Evolutionary conservation across 2,329 filamentous ascomycete species (phyloP), one percentile per base, ranked within the genome.

Genomic region (Fonsecaea pedrosoi): DNA sequence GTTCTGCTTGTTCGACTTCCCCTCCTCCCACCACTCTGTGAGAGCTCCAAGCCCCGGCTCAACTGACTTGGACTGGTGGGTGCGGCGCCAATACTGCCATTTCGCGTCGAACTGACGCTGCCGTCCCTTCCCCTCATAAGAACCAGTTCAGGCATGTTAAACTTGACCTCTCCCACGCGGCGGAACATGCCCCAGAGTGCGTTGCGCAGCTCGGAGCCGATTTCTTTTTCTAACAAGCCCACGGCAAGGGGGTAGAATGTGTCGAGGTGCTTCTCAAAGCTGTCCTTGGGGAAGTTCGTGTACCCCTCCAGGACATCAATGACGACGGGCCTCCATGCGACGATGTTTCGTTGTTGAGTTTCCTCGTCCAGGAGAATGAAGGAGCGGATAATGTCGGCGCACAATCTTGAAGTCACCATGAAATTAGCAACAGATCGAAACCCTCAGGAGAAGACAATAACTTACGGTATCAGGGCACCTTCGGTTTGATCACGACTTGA

Each of bases 271-370:
- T 89, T 88, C 62, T 87, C 86, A 74, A 99, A 99, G 53, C 92
- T 91, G 30, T 89, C 85, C 18, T 87, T 84, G 0, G 92, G 91
- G 81, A 98, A 97, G 6, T 88, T 90, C 0, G 89, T 89, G 77
- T 94, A 98, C 1, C 95, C 95, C 75, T 99, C 94, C 9, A 99
- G 84, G 8, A 99, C 95, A 76, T 97, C 95, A 18, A 99, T 93
- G 1, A 99, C 95, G 0, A 99, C 95, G 0, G 95, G 95, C 18
- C 95, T 86, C 95, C 95, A 99, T 0, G 96, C 96, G 32, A 96
- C 87, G 63, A 99, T 97, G 78, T 99, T 99, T 64, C 95, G 87
- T 77, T 98, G 94, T 79, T 99, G 95, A 34, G 92, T 96, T 76
- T 99, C 96, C 77, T 97, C 94, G 75, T 98, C 95, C 2, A 99